These are phyloP conservation scores for Incumbomyces delicatus DNA, from an alignment of 2,329 filamentous ascomycete species.

Conservation along the genomic window DNA sequence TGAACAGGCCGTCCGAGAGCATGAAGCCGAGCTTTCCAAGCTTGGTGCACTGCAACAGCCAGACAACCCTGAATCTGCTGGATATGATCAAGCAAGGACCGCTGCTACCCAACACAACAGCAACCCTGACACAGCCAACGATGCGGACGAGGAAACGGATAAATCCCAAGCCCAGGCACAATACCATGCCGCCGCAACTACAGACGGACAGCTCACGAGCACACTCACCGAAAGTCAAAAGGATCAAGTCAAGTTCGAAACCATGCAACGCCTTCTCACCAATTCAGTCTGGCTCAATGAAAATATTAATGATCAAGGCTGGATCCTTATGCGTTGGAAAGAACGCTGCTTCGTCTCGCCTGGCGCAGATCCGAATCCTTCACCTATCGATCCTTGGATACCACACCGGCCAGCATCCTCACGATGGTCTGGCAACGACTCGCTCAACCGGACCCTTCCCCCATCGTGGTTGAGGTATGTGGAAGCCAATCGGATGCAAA, in stretches of 20 bases:
- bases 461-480: too few species aligned
- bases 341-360: slow-evolving; percentile 38
- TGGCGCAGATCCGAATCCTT: neutral
- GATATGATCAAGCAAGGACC: neutral
- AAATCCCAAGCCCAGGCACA: neutral
- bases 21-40: slow-evolving; percentile 4
- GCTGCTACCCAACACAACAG: neutral
- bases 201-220: neutral
- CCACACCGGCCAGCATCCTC: neutral
- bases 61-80: neutral
- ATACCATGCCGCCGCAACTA: neutral
- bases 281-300: slow-evolving; percentile 16
- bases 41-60: neutral
- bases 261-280: slow-evolving; percentile 1
- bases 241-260: slow-evolving; percentile 1
- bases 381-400: neutral
- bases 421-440: too few species aligned
- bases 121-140: neutral
- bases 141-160: neutral
- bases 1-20: slow-evolving; percentile 18
- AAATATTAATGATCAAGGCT: slow-evolving; percentile 29
- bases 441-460: too few species aligned
- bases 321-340: slow-evolving; percentile 45
- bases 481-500: neutral
- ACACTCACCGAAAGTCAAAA: slow-evolving; percentile 1